Percentiles rank a stretch among this genome's conserved stretches.
phyloP scores from a whole-genome alignment of 2,329 filamentous ascomycete genomes.

The Penicillium sp. region DNA sequence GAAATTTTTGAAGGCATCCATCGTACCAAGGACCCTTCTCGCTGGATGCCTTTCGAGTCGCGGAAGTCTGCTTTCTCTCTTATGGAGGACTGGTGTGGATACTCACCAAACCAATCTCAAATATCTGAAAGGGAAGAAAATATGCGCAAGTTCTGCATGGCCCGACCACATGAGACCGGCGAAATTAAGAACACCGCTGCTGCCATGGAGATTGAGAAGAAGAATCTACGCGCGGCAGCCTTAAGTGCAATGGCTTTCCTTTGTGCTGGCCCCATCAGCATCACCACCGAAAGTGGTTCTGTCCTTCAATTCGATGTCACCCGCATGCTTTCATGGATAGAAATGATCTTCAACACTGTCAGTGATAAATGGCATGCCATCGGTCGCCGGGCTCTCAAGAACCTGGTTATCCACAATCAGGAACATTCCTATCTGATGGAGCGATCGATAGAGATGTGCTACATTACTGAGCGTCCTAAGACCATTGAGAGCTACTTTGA shows the following conservation, averaged over 20 bases:
- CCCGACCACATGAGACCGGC: constrained; percentile 69
- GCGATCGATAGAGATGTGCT: constrained; percentile 88
- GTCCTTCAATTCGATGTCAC: constrained; percentile 86
- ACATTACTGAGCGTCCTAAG: constrained; percentile 74
- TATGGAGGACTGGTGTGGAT: constrained; percentile 99
- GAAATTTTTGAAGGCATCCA: constrained; percentile 91
- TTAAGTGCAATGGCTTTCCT: constrained; percentile 93
- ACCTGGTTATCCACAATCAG: constrained; percentile 85
- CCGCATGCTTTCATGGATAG: constrained; percentile 92
- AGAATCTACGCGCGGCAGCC: constrained; percentile 83
- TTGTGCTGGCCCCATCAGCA: constrained; percentile 77
- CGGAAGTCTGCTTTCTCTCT: constrained; percentile 91
- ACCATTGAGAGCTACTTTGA: constrained; percentile 93
- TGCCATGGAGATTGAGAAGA: constrained; percentile 95
- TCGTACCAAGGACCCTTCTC: constrained; percentile 74
- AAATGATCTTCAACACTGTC: constrained; percentile 86
- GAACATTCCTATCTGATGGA: constrained; percentile 83
- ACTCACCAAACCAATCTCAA: constrained; percentile 83
- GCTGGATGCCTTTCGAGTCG: constrained; percentile 97
- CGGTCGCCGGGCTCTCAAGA: constrained; percentile 81
- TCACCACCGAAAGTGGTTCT: constrained; percentile 84
- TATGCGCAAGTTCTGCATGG: constrained; percentile 80
- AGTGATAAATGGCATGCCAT: constrained; percentile 92
- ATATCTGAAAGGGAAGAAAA: constrained; percentile 79
- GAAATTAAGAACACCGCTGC: constrained; percentile 78